A percentile compares a stretch with the other conserved stretches of the same genome.
These are phyloP conservation scores for Colletotrichum zoysiae DNA, from an alignment of 2,329 filamentous ascomycete species.

Conservation along the genomic window DNA sequence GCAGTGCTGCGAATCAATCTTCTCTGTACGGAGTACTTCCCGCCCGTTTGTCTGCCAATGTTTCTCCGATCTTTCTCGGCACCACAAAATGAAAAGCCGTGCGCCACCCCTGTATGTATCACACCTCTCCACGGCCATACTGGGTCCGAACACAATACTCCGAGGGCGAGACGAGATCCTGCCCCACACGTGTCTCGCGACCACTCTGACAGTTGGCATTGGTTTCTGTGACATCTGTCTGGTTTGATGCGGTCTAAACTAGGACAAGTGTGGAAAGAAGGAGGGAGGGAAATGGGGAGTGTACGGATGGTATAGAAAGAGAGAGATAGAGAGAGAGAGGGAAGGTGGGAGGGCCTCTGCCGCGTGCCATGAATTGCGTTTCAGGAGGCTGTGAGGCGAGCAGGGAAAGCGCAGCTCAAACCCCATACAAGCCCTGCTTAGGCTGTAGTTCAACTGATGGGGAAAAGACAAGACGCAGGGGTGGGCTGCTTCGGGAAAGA, in stretches of 20 bases:
- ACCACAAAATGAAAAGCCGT: conserved; percentile 19
- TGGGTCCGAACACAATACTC: background rate
- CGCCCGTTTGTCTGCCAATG: conserved; percentile 10
- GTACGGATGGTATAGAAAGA: conserved; percentile 5
- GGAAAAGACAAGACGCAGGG: background rate
- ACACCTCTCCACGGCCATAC: background rate
- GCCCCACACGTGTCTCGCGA: conserved; percentile 22
- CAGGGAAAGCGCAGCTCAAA: background rate
- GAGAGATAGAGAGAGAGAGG: background rate
- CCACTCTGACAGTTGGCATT: conserved; percentile 14
- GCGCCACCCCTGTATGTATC: conserved; percentile 24
- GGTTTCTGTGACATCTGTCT: conserved; percentile 22
- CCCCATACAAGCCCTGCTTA: conserved; percentile 11
- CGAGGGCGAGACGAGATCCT: conserved; percentile 7
- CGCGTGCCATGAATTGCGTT: conserved; percentile 28
- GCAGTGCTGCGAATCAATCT: conserved; percentile 9
- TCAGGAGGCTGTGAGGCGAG: conserved; percentile 26
- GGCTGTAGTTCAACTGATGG: background rate
- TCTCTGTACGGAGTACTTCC: background rate
- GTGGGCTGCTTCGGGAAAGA: too few species aligned
- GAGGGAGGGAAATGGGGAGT: background rate
- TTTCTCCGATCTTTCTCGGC: conserved; percentile 7
- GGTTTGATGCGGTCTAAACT: conserved; percentile 23
- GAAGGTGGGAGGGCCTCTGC: background rate
- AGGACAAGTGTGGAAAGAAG: background rate